phyloP scores from a whole-genome alignment of 2,329 filamentous ascomycete species.

The Blastomyces parvus region DNA sequence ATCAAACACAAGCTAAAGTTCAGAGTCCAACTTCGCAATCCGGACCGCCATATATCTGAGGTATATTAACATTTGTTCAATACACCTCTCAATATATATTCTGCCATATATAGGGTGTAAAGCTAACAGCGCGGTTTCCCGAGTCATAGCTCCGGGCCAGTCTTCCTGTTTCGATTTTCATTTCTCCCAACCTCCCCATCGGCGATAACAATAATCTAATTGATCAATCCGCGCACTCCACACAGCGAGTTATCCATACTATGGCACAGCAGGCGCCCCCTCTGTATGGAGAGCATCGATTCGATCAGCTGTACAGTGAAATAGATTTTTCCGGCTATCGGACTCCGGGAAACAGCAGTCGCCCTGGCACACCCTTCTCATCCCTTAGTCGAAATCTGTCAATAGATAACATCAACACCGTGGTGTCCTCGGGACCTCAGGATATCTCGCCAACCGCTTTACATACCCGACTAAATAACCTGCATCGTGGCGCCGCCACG shows the following conservation, averaged over 20 bases:
- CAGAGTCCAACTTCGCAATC: conserved; percentile 83
- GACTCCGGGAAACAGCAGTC: conserved; percentile 57
- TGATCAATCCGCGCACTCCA: conserved; percentile 46
- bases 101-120: conserved; percentile 10
- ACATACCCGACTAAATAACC: conserved; percentile 56
- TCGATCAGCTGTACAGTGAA: conserved; percentile 85
- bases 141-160: conserved; percentile 66
- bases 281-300: conserved; percentile 77
- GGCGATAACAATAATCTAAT: conserved; percentile 78
- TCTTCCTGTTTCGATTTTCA: conserved; percentile 84
- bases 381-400: conserved; percentile 65
- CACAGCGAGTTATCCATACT: conserved; percentile 43
- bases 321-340: conserved; percentile 74
- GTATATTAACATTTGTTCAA: conserved; percentile 29
- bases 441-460: conserved; percentile 55
- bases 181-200: conserved; percentile 84
- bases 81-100: neutral
- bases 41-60: conserved; percentile 89
- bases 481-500: conserved; percentile 33
- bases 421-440: conserved; percentile 42
- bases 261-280: conserved; percentile 68
- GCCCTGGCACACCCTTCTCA: conserved; percentile 73
- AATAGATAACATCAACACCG: conserved; percentile 62
- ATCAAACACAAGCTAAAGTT: conserved; percentile 87
- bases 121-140: conserved; percentile 15